Percentiles rank a stretch among this genome's conserved stretches.
Conservation (phyloP, 192 early-diverging fungal species). For the Paraglomus brasilianum region DNA sequence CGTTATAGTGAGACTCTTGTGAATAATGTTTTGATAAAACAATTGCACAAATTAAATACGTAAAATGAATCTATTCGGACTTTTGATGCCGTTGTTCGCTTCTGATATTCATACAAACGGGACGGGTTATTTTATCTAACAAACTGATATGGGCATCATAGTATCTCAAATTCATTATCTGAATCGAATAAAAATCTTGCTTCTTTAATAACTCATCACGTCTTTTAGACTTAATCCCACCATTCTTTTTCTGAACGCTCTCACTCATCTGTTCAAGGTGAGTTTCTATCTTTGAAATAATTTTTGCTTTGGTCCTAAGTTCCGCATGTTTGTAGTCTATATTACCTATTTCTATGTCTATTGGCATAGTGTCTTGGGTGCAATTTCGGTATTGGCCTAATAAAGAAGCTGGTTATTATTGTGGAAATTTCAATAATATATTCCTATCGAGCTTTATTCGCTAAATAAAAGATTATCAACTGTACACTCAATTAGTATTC, state of each 20-base stretch:
- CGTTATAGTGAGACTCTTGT: no score
- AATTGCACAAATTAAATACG: no score
- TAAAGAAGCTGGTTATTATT: constrained; percentile 18
- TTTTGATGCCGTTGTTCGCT: no score
- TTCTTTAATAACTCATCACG: not conserved
- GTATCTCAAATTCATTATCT: no score
- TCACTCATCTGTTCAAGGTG: constrained; percentile 21
- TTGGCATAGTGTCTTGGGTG: constrained; percentile 1
- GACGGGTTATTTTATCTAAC: no score
- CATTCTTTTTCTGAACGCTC: constrained; percentile 10
- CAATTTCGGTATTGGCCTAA: constrained; percentile 23
- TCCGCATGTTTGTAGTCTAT: no score
- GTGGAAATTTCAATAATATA: constrained; percentile 23
- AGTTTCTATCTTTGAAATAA: constrained; percentile 19
- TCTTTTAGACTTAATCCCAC: constrained; percentile 12
- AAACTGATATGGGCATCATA: no score
- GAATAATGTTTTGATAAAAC: no score
- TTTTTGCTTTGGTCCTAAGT: not conserved
- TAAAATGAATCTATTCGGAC: no score
- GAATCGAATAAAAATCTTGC: no score
- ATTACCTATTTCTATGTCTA: constrained; percentile 12
- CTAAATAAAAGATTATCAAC: constrained; percentile 12
- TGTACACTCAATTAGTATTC: constrained; percentile 16
- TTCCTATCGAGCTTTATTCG: constrained; percentile 2
- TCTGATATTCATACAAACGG: no score